Percentiles rank a stretch among this genome's conserved stretches.
Conservation (phyloP, 305 asterid genomes). For the Andrographis paniculata region DNA sequence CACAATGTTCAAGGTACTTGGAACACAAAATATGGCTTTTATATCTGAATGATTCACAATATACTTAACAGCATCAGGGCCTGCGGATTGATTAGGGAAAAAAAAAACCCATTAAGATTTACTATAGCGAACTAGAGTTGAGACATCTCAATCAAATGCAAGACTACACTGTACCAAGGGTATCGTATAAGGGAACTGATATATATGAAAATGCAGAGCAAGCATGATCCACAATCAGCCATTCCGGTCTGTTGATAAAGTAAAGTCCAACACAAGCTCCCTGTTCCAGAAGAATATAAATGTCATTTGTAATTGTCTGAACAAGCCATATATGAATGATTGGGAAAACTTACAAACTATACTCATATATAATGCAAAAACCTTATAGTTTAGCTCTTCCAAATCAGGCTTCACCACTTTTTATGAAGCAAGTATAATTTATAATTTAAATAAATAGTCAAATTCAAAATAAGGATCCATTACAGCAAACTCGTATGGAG, state of each 20-base stretch:
- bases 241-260: conserved; percentile 89
- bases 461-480: neutral
- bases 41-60: conserved; percentile 76
- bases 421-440: neutral
- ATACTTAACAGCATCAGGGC: conserved; percentile 94
- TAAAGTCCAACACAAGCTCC: conserved; percentile 85
- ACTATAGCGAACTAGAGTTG: conserved; percentile 21
- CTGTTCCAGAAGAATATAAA: conserved; percentile 50
- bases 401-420: neutral
- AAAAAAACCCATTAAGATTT: conserved; percentile 18
- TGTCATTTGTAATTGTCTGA: conserved; percentile 19
- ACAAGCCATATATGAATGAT: conserved; percentile 2
- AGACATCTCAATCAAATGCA: conserved; percentile 25
- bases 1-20: conserved; percentile 75
- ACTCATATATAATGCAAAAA: conserved; percentile 9
- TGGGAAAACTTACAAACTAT: conserved; percentile 7
- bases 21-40: conserved; percentile 84
- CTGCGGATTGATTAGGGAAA: conserved; percentile 35
- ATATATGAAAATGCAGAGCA: conserved; percentile 87
- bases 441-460: neutral
- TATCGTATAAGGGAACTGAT: conserved; percentile 94
- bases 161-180: conserved; percentile 81
- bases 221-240: conserved; percentile 89
- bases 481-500: neutral
- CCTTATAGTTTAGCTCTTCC: neutral